Percentiles rank a stretch among this genome's conserved stretches.
Evolutionary conservation across 805 yeast genomes (phyloP).

Genomic region (Blastobotrys parvus): DNA sequence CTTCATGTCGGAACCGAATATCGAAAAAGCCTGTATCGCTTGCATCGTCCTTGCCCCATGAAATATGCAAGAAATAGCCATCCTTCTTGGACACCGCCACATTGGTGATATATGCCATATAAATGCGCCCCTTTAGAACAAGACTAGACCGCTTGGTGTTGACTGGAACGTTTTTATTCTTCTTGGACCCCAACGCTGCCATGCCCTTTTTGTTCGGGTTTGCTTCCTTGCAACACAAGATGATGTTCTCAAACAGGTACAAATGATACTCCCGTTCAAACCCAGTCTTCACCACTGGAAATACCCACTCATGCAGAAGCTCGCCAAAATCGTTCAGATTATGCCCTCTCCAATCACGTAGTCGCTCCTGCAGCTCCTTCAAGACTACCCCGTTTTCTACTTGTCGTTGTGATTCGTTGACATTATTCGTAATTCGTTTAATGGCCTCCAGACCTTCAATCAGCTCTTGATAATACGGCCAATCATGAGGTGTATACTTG

Average conservation of each 20-base stretch:
- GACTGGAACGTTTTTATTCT: constrained; percentile 11
- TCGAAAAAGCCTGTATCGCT: constrained; percentile 76
- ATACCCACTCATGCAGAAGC: constrained; percentile 63
- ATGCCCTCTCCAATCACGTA: constrained; percentile 89
- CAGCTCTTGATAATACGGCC: constrained; percentile 58
- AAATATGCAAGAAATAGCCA: constrained; percentile 26
- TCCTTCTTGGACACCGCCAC: constrained; percentile 28
- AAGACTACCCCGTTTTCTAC: constrained; percentile 75
- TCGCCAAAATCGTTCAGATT: constrained; percentile 76
- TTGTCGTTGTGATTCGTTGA: constrained; percentile 89
- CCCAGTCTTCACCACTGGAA: constrained; percentile 39
- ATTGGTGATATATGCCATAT: constrained; percentile 55
- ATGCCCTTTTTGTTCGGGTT: constrained; percentile 36
- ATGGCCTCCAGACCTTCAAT: constrained; percentile 62
- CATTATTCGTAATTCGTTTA: constrained; percentile 75
- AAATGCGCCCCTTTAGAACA: constrained; percentile 75
- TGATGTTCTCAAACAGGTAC: constrained; percentile 71
- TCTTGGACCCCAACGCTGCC: constrained; percentile 42
- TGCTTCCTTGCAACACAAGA: constrained; percentile 57
- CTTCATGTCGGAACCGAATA: constrained; percentile 76
- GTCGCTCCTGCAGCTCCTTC: constrained; percentile 61
- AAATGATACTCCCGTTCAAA: constrained; percentile 82
- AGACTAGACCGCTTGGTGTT: constrained; percentile 23
- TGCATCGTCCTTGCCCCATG: constrained; percentile 45
- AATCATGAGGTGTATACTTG: constrained; percentile 47